These are phyloP conservation scores for Bryum argenteum DNA, from an alignment of 225 moss, liverwort and hornwort genomes.

Conservation along the genomic window DNA sequence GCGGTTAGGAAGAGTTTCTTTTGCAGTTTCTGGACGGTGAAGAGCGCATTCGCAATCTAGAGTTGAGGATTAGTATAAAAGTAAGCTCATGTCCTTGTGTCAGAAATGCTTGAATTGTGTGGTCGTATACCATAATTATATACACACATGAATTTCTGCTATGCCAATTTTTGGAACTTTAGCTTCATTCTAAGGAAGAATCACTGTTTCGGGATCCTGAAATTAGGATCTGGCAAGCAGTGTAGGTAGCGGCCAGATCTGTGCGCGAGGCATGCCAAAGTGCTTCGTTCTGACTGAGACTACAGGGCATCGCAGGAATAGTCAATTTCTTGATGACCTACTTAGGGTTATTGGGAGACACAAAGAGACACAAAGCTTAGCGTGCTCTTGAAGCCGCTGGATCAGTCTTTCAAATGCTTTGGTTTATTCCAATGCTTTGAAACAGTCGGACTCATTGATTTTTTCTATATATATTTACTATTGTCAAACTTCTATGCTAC, in stretches of 20 bases:
- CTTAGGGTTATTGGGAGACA: constrained; percentile 20
- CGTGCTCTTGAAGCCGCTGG: not conserved
- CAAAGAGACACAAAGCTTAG: constrained; percentile 2
- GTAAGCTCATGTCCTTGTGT: too few species aligned
- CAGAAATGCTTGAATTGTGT: too few species aligned
- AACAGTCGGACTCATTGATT: not conserved
- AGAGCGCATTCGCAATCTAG: too few species aligned
- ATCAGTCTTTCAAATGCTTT: constrained; percentile 14
- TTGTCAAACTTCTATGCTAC: not conserved
- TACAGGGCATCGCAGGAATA: not conserved
- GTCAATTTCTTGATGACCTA: not conserved
- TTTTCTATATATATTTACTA: not conserved
- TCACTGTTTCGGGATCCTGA: not conserved
- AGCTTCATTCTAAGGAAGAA: not conserved
- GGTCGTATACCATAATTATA: too few species aligned
- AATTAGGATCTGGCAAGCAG: not conserved
- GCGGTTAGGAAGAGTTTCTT: not conserved
- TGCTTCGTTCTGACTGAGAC: not conserved
- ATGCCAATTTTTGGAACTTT: too few species aligned
- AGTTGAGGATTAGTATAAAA: too few species aligned
- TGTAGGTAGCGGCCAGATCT: not conserved
- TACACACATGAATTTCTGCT: too few species aligned
- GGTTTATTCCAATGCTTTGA: not conserved
- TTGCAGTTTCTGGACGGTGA: constrained; percentile 11
- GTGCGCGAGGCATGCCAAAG: not conserved